Conservation (phyloP, 148 eudicot genomes). For the Diospyros lotus region DNA sequence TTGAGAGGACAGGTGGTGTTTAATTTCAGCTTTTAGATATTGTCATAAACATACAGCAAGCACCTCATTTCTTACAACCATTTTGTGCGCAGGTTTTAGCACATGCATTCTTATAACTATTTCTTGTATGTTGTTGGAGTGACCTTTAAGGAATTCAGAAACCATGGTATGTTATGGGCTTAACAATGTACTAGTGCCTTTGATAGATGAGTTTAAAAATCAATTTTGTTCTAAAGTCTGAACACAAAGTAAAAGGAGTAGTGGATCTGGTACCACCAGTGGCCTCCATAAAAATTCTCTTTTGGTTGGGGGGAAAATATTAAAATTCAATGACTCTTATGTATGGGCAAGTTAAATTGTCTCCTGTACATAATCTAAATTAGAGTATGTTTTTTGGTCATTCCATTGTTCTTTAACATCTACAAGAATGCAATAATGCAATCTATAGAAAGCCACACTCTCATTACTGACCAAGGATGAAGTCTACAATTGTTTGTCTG, state of each 20-base stretch:
- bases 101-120: no score
- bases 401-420: not conserved
- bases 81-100: no score
- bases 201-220: not conserved
- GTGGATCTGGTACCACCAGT: not conserved
- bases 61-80: not conserved
- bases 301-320: not conserved
- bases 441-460: not conserved
- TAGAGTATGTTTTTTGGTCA: not conserved
- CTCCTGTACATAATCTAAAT: not conserved
- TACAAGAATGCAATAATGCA: not conserved
- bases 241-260: not conserved
- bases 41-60: not conserved
- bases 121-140: constrained; percentile 1
- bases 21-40: constrained; percentile 2
- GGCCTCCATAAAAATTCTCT: not conserved
- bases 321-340: not conserved
- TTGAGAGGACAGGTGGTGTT: constrained; percentile 15
- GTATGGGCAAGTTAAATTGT: not conserved
- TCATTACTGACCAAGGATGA: not conserved
- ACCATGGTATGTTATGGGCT: not conserved
- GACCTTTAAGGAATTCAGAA: not conserved
- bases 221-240: not conserved
- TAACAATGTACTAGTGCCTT: constrained; percentile 7
- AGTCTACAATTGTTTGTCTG: not conserved